Evolutionary conservation across 2,329 filamentous ascomycete genomes (phyloP), one percentile per base, ranked within the genome.

Genomic region (Aspergillus pseudoglaucus): DNA sequence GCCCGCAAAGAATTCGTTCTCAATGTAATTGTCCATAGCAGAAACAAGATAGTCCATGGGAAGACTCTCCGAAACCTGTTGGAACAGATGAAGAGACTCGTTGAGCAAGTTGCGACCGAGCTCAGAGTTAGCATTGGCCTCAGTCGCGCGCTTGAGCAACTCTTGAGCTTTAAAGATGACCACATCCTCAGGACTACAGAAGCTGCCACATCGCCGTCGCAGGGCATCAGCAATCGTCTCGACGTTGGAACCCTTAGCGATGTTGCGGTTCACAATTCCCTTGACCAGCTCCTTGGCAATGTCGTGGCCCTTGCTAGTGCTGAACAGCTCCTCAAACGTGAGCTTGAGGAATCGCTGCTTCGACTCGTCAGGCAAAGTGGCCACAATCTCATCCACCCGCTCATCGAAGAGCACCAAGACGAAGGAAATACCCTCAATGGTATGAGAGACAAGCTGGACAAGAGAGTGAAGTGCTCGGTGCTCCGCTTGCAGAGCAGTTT

Each of bases 141-240:
- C 90, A 2, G 84, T 83, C 1, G 91, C 91, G 57, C 88, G 82
- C 75, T 95, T 94, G 46, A 97, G 75, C 60, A 91, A 87, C 68
- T 98, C 93, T 65, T 97, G 91, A 0, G 93, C 93, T 70, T 95
- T 97, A 82, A 98, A 98, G 57, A 96, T 91, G 54, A 97, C 84
- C 1, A 97, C 93, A 71, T 98, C 93, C 55, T 98, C 91, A 0
- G 91, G 84, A 61, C 90, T 96, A 68, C 93, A 98, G 78, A 98
- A 98, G 69, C 87, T 96, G 53, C 93, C 94, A 59, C 93, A 98
- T 59, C 90, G 82, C 58, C 93, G 80, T 42, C 93, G 82, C 44
- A 98, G 74, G n/a, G 90, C 89, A 68, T 98, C 93, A 0, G 93
- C 91, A 20, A 98, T 90, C 0, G 90, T 96, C 70, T 98, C 94